Evolutionary conservation across 108 stramenopile species (phyloP).

Genomic region (Cyclotella kingstonii): DNA sequence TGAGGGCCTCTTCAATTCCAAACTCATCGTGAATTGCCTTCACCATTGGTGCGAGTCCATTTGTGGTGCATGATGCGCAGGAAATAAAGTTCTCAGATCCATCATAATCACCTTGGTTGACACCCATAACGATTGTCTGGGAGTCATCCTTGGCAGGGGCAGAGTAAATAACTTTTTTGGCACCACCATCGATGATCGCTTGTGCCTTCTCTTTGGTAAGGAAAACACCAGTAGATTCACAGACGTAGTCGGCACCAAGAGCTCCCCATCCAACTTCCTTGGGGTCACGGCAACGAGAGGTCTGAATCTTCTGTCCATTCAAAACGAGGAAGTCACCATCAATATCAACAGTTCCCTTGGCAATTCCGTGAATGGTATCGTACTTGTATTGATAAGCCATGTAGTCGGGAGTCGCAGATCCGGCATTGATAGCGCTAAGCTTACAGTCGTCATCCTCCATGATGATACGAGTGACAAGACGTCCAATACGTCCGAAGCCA

Average conservation of each 20-base stretch:
- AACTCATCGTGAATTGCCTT: slow-evolving; percentile 98
- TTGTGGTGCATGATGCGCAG: slow-evolving; percentile 99
- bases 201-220: slow-evolving; percentile 94
- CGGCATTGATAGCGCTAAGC: slow-evolving; percentile 95
- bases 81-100: slow-evolving; percentile 95
- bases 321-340: slow-evolving; percentile 97
- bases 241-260: slow-evolving; percentile 96
- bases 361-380: slow-evolving; percentile 99
- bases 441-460: slow-evolving; percentile 89
- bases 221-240: slow-evolving; percentile 99
- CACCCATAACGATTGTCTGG: slow-evolving; percentile 98
- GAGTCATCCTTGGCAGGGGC: slow-evolving; percentile 99
- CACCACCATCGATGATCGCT: slow-evolving; percentile 96
- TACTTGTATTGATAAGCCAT: slow-evolving; percentile 99
- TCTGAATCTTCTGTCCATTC: slow-evolving; percentile 92
- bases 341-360: slow-evolving; percentile 94
- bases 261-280: slow-evolving; percentile 95
- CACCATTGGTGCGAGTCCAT: slow-evolving; percentile 99
- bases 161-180: slow-evolving; percentile 99
- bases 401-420: slow-evolving; percentile 97
- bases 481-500: slow-evolving; percentile 99
- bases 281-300: slow-evolving; percentile 94
- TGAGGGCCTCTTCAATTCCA: slow-evolving; percentile 97
- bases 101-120: slow-evolving; percentile 94
- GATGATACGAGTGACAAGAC: slow-evolving; percentile 98